Conservation (phyloP, 371 early-diverging fungal species). For the Mortierella sp. region DNA sequence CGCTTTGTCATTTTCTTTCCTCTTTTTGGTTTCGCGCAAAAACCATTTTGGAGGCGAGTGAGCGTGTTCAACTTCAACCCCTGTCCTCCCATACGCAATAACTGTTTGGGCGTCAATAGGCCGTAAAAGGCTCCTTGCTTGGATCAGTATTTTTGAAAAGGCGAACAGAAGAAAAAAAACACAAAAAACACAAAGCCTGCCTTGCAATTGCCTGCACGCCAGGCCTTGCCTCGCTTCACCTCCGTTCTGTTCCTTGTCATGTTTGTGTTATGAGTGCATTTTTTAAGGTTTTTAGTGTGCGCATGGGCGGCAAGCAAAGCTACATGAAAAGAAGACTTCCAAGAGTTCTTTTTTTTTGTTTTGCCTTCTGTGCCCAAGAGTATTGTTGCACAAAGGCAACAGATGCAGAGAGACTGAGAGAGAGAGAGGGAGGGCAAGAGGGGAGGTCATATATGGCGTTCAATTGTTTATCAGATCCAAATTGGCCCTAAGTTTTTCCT, state of each 20-base stretch:
- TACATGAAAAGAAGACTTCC: background rate
- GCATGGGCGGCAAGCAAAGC: slow-evolving; percentile 7
- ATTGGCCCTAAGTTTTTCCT: background rate
- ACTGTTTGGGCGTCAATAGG: background rate
- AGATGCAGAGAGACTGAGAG: too few species aligned
- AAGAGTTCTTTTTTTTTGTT: background rate
- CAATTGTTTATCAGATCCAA: slow-evolving; percentile 15
- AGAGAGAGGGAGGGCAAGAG: background rate
- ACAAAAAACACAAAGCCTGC: background rate
- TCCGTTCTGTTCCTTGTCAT: background rate
- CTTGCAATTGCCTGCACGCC: background rate
- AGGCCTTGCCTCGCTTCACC: too few species aligned
- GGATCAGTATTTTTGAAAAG: background rate
- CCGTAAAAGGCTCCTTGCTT: background rate
- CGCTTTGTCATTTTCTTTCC: background rate
- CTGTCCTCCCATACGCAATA: background rate
- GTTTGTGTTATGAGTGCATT: background rate
- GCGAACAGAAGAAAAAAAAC: background rate
- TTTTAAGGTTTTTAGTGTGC: slow-evolving; percentile 5
- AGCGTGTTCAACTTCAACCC: background rate
- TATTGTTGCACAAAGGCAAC: background rate
- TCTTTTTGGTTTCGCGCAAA: background rate
- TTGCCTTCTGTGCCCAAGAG: background rate
- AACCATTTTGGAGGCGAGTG: background rate
- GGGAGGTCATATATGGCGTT: background rate